Percentiles rank a stretch among this genome's conserved stretches.
Evolutionary conservation across 2,329 filamentous ascomycete genomes (phyloP).

Genomic region (Beauveria australis): DNA sequence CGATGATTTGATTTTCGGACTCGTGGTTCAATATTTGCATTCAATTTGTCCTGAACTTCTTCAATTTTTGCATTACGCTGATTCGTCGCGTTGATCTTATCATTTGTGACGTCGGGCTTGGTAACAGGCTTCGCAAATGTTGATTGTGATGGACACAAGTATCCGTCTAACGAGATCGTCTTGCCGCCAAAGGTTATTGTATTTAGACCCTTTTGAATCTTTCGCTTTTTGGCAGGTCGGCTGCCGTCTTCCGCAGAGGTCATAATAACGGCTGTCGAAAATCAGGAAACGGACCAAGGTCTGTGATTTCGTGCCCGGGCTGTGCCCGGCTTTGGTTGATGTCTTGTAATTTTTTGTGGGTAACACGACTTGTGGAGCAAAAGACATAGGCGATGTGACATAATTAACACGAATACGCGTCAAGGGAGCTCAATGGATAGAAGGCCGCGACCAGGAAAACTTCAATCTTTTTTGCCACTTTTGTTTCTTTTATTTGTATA

Average conservation of each 20-base stretch:
- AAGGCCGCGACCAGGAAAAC: too few relatives aligned
- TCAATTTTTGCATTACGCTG: neutral
- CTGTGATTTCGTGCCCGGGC: neutral
- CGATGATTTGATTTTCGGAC: conserved; percentile 12
- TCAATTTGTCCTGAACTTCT: neutral
- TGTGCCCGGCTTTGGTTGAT: neutral
- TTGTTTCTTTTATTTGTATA: too few relatives aligned
- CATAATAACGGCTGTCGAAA: conserved; percentile 14
- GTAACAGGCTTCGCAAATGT: conserved; percentile 18
- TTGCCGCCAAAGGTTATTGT: conserved; percentile 40
- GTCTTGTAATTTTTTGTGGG: neutral
- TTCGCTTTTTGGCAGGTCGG: conserved; percentile 30
- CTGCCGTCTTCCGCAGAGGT: conserved; percentile 17
- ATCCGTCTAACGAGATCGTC: conserved; percentile 40
- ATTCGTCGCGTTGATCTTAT: neutral
- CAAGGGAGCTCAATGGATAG: too few relatives aligned
- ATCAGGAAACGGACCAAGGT: neutral
- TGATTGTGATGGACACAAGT: conserved; percentile 32
- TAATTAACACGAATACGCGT: too few relatives aligned
- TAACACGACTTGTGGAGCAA: too few relatives aligned
- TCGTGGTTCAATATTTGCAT: neutral
- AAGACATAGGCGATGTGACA: too few relatives aligned
- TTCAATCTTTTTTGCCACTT: too few relatives aligned
- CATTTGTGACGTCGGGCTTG: conserved; percentile 4
- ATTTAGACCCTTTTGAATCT: conserved; percentile 24